Conservation (phyloP, 345 rosid genomes). For the Salix viminalis region DNA sequence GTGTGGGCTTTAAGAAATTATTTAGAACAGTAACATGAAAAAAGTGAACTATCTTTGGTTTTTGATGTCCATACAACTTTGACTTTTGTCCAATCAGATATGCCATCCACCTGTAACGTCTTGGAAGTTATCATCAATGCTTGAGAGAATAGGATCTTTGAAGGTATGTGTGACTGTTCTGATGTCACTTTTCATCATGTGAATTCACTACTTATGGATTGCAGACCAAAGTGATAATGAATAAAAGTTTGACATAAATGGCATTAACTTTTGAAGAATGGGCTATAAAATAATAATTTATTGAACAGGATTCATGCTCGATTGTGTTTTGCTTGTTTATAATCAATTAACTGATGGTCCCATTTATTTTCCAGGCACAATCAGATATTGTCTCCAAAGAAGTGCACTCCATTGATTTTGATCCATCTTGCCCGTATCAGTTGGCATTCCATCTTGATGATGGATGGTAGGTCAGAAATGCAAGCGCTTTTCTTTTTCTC, state of each 20-base stretch:
- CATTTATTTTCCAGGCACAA: conserved; percentile 60
- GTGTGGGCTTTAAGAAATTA: neutral
- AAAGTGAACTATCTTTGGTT: neutral
- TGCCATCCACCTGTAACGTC: conserved; percentile 47
- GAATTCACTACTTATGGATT: too few relatives aligned
- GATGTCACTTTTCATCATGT: neutral
- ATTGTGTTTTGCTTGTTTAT: neutral
- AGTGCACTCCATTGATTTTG: conserved; percentile 72
- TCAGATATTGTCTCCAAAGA: conserved; percentile 71
- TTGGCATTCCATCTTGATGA: conserved; percentile 90
- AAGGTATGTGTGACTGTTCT: conserved; percentile 38
- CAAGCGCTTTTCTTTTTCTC: neutral
- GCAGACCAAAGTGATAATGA: neutral
- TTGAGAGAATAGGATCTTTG: conserved; percentile 57
- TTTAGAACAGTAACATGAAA: neutral
- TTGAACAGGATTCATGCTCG: too few relatives aligned
- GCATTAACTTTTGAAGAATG: neutral
- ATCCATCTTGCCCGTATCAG: conserved; percentile 77
- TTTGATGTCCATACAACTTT: neutral
- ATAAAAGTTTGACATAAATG: neutral
- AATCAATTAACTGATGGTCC: neutral
- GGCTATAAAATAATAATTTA: too few relatives aligned
- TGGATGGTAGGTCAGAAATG: conserved; percentile 67
- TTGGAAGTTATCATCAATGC: conserved; percentile 60
- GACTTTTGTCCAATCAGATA: conserved; percentile 36